Base-by-base conservation (phyloP, 305 asterid species). In the Solanum hybrid region DNA sequence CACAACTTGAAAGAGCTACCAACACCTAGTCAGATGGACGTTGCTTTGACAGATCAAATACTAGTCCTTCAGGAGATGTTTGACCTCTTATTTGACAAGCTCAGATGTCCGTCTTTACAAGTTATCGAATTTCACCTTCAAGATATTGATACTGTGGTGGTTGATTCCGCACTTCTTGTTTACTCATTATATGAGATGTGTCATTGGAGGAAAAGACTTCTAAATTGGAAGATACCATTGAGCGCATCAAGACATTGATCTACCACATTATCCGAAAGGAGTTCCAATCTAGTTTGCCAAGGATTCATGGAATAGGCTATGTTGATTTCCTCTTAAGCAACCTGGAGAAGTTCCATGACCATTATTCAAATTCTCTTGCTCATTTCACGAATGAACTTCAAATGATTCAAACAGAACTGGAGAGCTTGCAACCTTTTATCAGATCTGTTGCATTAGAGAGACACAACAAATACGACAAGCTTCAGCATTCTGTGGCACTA, bases 11-110 rank as follows among this genome's bases (percentile, higher is more conserved):
- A 19, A 19, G 71, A 60, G 5, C 71, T 60, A 60, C 71, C 0
- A 60, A 60, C 56, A 0, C n/a, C 0, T 0, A 56, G 26, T 0
- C 26, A 0, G 71, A 60, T 60, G 0, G 10, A 32, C 1, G 35
- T 19, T 60, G 71, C 0, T 3, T 60, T 60, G 26, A 60, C 26
- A 60, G 26, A 7, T 60, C 71, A 60, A 60, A 0, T 3, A 60
- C 0, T 60, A 60, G 0, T 60, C 71, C 26, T 60, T 60, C 5
- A 60, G 12, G 1, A 60, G 71, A 0, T 60, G 71, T 0, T 60
- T 60, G 1, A 19, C 71, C 71, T 0, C 71, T 60, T 60, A 60
- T 0, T 19, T 60, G 71, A 7, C 26, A 60, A 60, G 0, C 0
- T 60, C 71, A 11, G 5, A 0, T 60, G 71, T 60, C 11, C 3